Conservation (phyloP, 306 rosid genomes). For the Pterocarpus santalinus region DNA sequence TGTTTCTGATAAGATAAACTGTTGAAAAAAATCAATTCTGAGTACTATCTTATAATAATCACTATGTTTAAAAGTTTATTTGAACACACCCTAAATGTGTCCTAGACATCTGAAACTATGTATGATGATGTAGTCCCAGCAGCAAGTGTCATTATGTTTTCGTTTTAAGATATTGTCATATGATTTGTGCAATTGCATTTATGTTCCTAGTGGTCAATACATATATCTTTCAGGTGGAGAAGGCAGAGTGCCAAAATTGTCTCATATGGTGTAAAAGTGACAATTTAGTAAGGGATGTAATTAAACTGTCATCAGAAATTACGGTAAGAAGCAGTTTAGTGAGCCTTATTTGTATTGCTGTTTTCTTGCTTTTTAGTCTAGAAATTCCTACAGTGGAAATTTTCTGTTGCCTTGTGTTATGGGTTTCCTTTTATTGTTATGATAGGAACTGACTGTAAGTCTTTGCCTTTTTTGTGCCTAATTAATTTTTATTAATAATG, state of each 20-base stretch:
- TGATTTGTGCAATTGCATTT: neutral
- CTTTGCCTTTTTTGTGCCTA: too few relatives aligned
- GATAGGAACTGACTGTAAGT: too few relatives aligned
- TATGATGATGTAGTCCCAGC: neutral
- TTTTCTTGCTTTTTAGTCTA: constrained; percentile 16
- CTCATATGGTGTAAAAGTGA: constrained; percentile 91
- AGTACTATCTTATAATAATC: too few relatives aligned
- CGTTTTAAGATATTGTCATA: neutral
- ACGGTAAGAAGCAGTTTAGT: constrained; percentile 53
- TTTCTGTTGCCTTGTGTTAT: constrained; percentile 20
- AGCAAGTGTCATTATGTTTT: constrained; percentile 7
- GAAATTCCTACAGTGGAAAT: constrained; percentile 14
- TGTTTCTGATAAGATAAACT: too few relatives aligned
- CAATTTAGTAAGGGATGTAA: constrained; percentile 81
- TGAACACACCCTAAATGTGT: too few relatives aligned
- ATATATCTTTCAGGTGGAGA: constrained; percentile 68
- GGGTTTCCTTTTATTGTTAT: constrained; percentile 9
- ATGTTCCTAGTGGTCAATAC: constrained; percentile 25
- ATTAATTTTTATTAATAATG: neutral
- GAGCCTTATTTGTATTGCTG: constrained; percentile 24
- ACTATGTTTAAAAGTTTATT: too few relatives aligned
- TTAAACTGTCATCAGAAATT: constrained; percentile 70
- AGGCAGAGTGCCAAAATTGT: constrained; percentile 77
- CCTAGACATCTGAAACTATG: too few relatives aligned
- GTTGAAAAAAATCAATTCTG: too few relatives aligned